Base-by-base conservation (phyloP, 441 rosid genomes). In the Raphanus hybrid region DNA sequence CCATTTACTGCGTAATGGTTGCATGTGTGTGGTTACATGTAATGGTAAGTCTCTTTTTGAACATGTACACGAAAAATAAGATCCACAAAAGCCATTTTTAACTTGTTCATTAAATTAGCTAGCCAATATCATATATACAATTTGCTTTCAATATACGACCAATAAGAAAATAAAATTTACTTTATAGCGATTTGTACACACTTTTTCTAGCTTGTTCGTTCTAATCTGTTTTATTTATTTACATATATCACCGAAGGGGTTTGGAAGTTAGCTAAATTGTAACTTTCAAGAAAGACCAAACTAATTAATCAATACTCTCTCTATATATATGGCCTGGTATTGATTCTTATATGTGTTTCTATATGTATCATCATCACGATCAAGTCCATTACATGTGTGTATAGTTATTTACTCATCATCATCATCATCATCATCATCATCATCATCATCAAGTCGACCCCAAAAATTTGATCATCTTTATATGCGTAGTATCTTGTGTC, bases 201-300 rank as follows among this genome's bases (percentile, higher is more conserved):
- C 67, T 71, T 59, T 29, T 29, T 61, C 55, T 75, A 35, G 9
- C 27, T 27, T 55, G 50, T 70, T 29, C 54, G 54, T 34, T 4
- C 69, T 68, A 35, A 11, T 48, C 54, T 48, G 15, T 45, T 45
- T 45, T 45, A 29, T n/a, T 8, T 35, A 10, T 18, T 2, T 23
- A 14, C 45, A 7, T 67, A 9, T 58, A 3, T 67, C 55, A 63
- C 43, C 68, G 54, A 50, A 67, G 11, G 10, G 15, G 34, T 73
- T 29, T 45, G 29, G 70, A 67, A 67, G 74, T 62, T 78, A 62
- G 75, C 74, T 74, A 78, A 73, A 62, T 68, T 73, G 70, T 68
- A 78, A 43, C 78, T 73, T 78, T 78, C 66, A 73, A 68, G 78
- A 68, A 68, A 78, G 64, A 68, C 74, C 67, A 73, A 73, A 78